Percentiles rank a stretch among this genome's conserved stretches.
These are phyloP conservation scores for Agrocybe chaxingu DNA, from an alignment of 768 basidiomycete species.

Conservation along the genomic window DNA sequence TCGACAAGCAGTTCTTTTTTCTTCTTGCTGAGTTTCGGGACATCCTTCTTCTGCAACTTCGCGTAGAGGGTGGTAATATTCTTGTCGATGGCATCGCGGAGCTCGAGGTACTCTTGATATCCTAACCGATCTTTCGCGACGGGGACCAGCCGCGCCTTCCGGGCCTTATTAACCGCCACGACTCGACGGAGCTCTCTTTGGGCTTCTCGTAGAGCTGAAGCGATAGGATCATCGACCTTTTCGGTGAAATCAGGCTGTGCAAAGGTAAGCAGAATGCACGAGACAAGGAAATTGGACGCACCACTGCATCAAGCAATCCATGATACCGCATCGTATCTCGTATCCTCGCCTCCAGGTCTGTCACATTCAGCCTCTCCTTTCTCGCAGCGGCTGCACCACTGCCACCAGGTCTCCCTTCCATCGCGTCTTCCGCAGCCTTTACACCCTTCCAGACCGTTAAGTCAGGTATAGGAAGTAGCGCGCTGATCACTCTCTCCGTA, in stretches of 20 bases:
- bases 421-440: constrained; percentile 80
- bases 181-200: constrained; percentile 80
- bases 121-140: constrained; percentile 86
- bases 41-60: constrained; percentile 82
- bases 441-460: constrained; percentile 67
- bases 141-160: constrained; percentile 66
- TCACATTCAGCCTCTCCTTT: constrained; percentile 73
- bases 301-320: constrained; percentile 65
- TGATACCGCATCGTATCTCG: constrained; percentile 76
- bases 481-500: constrained; percentile 81
- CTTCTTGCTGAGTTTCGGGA: constrained; percentile 71
- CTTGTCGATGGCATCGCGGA: constrained; percentile 84
- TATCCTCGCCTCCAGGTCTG: constrained; percentile 73
- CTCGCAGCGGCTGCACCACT: constrained; percentile 75
- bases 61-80: constrained; percentile 71
- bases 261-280: background rate
- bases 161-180: constrained; percentile 77
- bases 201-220: constrained; percentile 83
- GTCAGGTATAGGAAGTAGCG: constrained; percentile 69
- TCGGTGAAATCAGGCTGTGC: constrained; percentile 68
- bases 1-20: constrained; percentile 73
- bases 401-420: constrained; percentile 80
- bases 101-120: constrained; percentile 87
- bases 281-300: constrained; percentile 35
- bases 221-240: constrained; percentile 91